Conservation (phyloP, 1,284 basidiomycete species). For the Pseudozyma tsukubaensis region DNA sequence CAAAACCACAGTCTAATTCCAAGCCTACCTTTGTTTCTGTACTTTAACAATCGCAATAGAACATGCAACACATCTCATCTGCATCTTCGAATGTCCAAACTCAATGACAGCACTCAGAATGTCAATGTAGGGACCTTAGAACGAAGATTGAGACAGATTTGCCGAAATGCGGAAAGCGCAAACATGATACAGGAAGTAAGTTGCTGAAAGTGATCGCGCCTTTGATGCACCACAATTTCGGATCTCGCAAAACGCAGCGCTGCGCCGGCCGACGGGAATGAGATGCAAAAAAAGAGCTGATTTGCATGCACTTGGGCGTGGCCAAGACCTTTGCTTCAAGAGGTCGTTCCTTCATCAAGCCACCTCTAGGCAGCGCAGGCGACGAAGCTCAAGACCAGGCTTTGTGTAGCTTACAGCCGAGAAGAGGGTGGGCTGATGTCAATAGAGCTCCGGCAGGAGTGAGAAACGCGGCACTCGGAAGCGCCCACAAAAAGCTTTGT, state of each 20-base stretch:
- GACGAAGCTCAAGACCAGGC: too few species aligned
- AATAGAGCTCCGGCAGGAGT: too few species aligned
- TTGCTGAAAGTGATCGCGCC: background rate
- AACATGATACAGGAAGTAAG: background rate
- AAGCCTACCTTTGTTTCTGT: background rate
- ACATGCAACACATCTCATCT: background rate
- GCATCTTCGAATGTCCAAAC: background rate
- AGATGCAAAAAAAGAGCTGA: too few species aligned
- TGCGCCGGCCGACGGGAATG: too few species aligned
- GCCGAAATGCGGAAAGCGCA: background rate
- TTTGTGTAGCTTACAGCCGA: too few species aligned
- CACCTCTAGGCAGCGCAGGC: too few species aligned
- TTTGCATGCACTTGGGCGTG: too few species aligned
- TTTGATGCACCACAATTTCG: background rate
- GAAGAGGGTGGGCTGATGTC: too few species aligned
- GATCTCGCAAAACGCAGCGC: background rate
- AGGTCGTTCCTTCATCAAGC: too few species aligned
- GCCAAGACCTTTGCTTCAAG: too few species aligned
- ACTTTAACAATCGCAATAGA: conserved; percentile 22
- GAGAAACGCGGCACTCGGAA: too few species aligned
- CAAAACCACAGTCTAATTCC: conserved; percentile 9
- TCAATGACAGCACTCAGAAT: background rate
- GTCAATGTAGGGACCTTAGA: background rate
- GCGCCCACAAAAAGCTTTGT: too few species aligned
- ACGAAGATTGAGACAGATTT: background rate